Percentiles rank a stretch among this genome's conserved stretches.
Conservation (phyloP, 495 filamentous ascomycete species). For the Platismatia glauca region DNA sequence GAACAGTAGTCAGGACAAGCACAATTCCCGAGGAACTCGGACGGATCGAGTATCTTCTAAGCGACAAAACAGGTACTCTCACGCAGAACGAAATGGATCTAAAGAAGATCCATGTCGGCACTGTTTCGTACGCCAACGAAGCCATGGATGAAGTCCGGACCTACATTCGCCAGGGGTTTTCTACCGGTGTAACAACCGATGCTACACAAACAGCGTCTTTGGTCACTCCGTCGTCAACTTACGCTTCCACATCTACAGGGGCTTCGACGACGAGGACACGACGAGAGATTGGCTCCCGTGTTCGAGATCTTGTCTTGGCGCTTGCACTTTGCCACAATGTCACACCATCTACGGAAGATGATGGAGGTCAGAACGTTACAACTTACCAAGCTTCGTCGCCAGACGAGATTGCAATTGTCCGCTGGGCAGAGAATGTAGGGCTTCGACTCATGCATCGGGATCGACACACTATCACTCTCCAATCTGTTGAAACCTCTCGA, state of each 20-base stretch:
- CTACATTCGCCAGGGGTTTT: slow-evolving; percentile 76
- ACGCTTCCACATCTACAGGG: slow-evolving; percentile 43
- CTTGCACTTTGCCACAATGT: slow-evolving; percentile 96
- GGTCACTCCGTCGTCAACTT: slow-evolving; percentile 66
- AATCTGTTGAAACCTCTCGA: slow-evolving; percentile 67
- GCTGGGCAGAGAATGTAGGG: slow-evolving; percentile 89
- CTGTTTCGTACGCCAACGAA: slow-evolving; percentile 94
- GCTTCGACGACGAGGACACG: slow-evolving; percentile 66
- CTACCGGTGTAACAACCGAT: slow-evolving; percentile 35
- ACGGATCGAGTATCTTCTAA: slow-evolving; percentile 90
- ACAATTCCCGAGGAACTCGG: slow-evolving; percentile 97
- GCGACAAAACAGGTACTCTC: slow-evolving; percentile 94
- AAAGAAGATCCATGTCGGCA: slow-evolving; percentile 96
- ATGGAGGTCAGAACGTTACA: slow-evolving; percentile 65
- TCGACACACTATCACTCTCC: slow-evolving; percentile 70
- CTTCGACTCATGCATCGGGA: slow-evolving; percentile 79
- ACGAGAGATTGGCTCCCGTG: slow-evolving; percentile 85
- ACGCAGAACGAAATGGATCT: slow-evolving; percentile 99
- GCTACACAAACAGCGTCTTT: slow-evolving; percentile 35
- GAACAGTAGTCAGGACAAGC: slow-evolving; percentile 87
- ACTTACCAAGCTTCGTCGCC: slow-evolving; percentile 95
- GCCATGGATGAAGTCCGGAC: slow-evolving; percentile 94
- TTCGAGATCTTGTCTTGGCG: slow-evolving; percentile 82
- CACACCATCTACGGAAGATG: slow-evolving; percentile 80
- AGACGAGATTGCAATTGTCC: slow-evolving; percentile 96